A percentile compares a stretch with the other conserved stretches of the same genome.
phyloP scores from a whole-genome alignment of 2,329 filamentous ascomycete species.

The Neopestalotiopsis sp. region DNA sequence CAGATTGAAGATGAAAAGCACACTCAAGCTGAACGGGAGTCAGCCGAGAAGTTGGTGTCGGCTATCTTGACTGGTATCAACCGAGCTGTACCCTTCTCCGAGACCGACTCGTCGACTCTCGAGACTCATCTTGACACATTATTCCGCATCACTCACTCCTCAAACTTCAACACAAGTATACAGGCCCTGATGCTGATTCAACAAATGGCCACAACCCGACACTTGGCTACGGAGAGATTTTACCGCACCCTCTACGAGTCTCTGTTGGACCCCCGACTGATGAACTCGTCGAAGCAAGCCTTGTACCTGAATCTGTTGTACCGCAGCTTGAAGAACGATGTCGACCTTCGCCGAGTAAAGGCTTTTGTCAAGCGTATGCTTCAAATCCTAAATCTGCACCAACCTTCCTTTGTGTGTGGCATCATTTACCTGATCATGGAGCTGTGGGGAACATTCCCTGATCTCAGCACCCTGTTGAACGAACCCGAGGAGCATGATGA shows the following conservation, averaged over 20 bases:
- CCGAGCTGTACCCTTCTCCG: slow-evolving; percentile 91
- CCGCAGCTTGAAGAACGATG: slow-evolving; percentile 84
- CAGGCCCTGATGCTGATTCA: slow-evolving; percentile 95
- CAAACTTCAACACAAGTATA: slow-evolving; percentile 98
- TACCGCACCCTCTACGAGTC: slow-evolving; percentile 97
- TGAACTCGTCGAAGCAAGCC: slow-evolving; percentile 91
- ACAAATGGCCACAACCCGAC: slow-evolving; percentile 82
- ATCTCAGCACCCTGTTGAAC: slow-evolving; percentile 77
- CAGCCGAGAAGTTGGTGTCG: slow-evolving; percentile 89
- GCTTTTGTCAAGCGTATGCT: slow-evolving; percentile 94
- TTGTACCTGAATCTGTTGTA: slow-evolving; percentile 94
- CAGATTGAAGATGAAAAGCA: slow-evolving; percentile 40
- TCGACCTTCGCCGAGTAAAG: slow-evolving; percentile 91
- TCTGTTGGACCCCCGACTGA: slow-evolving; percentile 84
- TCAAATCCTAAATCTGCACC: slow-evolving; percentile 85
- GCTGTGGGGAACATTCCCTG: slow-evolving; percentile 79
- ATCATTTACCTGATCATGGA: slow-evolving; percentile 90
- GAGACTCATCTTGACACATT: slow-evolving; percentile 91
- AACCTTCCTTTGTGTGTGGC: slow-evolving; percentile 90
- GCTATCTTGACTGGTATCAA: slow-evolving; percentile 94
- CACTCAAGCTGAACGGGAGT: slow-evolving; percentile 62
- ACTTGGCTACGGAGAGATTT: slow-evolving; percentile 86
- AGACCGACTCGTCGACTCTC: slow-evolving; percentile 77
- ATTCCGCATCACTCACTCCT: slow-evolving; percentile 94
- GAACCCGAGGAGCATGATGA: slow-evolving; percentile 81